A percentile compares a stretch with the other conserved stretches of the same genome.
These are phyloP conservation scores for Sporothrix curviconia DNA, from an alignment of 2,329 filamentous ascomycete genomes.

Conservation along the genomic window DNA sequence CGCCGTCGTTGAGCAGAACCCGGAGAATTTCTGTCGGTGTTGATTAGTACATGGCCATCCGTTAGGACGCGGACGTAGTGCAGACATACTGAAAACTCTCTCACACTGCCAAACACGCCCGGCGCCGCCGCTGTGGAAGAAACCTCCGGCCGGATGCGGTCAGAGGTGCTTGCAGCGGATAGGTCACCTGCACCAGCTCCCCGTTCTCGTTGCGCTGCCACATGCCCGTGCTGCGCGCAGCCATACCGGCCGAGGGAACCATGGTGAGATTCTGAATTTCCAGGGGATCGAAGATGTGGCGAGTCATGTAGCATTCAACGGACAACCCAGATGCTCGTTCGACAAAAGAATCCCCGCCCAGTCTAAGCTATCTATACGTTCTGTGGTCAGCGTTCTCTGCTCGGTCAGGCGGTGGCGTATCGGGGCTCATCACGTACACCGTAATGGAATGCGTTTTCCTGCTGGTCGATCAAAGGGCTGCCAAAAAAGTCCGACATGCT, in stretches of 20 bases:
- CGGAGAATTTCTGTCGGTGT: constrained; percentile 33
- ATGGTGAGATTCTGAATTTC: constrained; percentile 40
- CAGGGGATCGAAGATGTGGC: constrained; percentile 38
- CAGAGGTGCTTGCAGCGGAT: constrained; percentile 29
- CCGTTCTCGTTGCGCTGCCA: constrained; percentile 46
- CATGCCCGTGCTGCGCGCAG: constrained; percentile 45
- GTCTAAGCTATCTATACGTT: constrained; percentile 32
- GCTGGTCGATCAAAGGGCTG: constrained; percentile 38
- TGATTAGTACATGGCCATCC: too few relatives aligned
- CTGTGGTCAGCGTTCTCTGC: neutral
- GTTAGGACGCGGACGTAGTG: too few relatives aligned
- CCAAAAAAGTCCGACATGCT: constrained; percentile 36
- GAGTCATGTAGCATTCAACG: constrained; percentile 39
- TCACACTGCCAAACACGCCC: constrained; percentile 38
- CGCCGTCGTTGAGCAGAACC: constrained; percentile 54
- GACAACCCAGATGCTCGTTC: constrained; percentile 34
- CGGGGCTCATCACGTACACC: constrained; percentile 24
- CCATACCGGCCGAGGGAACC: constrained; percentile 41
- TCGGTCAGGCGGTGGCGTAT: neutral
- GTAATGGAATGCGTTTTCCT: constrained; percentile 45
- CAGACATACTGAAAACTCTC: constrained; percentile 40
- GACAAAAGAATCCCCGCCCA: constrained; percentile 42
- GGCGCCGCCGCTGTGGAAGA: constrained; percentile 36
- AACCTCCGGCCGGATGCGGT: neutral
- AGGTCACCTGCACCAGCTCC: constrained; percentile 18